A percentile compares a stretch with the other conserved stretches of the same genome.
phyloP scores from a whole-genome alignment of 2,329 filamentous ascomycete genomes.

The Colletotrichum sp. region DNA sequence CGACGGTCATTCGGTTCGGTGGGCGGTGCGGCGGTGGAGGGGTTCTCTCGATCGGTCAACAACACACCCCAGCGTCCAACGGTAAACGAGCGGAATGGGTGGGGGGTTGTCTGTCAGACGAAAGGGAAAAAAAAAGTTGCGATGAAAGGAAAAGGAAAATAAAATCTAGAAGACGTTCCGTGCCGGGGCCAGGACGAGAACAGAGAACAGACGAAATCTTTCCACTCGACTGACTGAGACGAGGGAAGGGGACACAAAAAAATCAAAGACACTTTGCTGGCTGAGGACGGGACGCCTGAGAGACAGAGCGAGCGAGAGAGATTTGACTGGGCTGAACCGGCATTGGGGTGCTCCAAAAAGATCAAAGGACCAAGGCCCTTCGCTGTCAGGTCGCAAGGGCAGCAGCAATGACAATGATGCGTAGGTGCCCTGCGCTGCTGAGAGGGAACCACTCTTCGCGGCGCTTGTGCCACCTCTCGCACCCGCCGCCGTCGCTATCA shows the following conservation, averaged over 20 bases:
- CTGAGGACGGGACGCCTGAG: background rate
- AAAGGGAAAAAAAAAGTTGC: background rate
- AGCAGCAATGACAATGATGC: background rate
- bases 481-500: background rate
- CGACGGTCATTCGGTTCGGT: background rate
- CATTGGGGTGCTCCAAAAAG: background rate
- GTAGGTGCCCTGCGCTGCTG: background rate
- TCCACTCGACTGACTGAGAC: background rate
- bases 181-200: background rate
- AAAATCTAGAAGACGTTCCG: background rate
- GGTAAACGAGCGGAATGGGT: conserved; percentile 10
- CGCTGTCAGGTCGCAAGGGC: background rate
- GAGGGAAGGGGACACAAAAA: background rate
- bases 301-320: background rate
- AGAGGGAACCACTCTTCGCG: background rate
- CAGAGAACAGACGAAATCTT: background rate
- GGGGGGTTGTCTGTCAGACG: background rate
- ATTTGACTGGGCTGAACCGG: background rate
- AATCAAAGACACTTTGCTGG: background rate
- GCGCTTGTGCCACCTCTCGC: background rate
- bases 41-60: background rate
- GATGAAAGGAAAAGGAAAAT: background rate
- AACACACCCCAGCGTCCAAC: background rate
- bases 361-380: background rate
- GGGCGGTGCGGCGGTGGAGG: conserved; percentile 5